phyloP scores from a whole-genome alignment of 768 basidiomycete genomes.

The Cubamyces sp. region DNA sequence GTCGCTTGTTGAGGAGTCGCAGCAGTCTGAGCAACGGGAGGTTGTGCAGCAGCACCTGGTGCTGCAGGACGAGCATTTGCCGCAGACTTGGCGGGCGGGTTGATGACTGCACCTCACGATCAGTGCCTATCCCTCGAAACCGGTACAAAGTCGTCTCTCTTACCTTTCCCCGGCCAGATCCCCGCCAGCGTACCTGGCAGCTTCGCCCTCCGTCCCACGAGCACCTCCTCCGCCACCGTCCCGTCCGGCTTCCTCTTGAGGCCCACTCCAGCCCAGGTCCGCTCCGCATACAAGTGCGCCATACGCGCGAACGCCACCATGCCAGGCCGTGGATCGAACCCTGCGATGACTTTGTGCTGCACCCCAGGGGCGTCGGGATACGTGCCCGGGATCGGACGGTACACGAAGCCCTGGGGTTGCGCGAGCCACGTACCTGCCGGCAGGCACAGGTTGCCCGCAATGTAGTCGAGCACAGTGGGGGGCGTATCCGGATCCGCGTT shows the following conservation, averaged over 20 bases:
- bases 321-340: constrained; percentile 17
- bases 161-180: constrained; percentile 17
- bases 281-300: constrained; percentile 18
- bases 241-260: constrained; percentile 4
- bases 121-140: neutral
- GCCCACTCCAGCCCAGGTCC: constrained; percentile 9
- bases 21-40: neutral
- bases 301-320: constrained; percentile 19
- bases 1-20: neutral
- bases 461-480: constrained; percentile 17
- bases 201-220: constrained; percentile 8
- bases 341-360: constrained; percentile 8
- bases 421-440: constrained; percentile 15
- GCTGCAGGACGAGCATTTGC: neutral
- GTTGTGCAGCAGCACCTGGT: neutral
- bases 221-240: constrained; percentile 14
- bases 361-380: constrained; percentile 23
- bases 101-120: neutral
- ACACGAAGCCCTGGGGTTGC: constrained; percentile 2
- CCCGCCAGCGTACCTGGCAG: constrained; percentile 15
- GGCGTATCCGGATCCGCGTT: neutral
- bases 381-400: constrained; percentile 21
- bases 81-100: neutral
- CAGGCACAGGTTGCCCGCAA: constrained; percentile 13
- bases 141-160: neutral